Conservation (phyloP, 805 yeast genomes). For the Cephaloascus albidus region DNA sequence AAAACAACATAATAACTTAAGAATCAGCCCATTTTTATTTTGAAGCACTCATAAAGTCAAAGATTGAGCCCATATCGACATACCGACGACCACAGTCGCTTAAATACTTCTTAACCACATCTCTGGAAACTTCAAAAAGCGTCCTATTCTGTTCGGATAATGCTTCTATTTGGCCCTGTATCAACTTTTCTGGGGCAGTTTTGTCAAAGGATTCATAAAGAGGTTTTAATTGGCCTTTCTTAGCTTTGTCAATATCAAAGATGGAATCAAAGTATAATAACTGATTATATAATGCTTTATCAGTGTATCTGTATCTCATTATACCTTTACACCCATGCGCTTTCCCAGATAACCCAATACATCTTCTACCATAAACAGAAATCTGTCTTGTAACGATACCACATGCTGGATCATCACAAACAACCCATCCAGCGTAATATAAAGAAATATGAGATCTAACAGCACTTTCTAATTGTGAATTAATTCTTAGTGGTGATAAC, state of each 20-base stretch:
- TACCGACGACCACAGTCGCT: constrained; percentile 80
- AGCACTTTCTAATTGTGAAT: constrained; percentile 66
- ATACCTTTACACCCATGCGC: constrained; percentile 70
- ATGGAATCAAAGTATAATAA: constrained; percentile 67
- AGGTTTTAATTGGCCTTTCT: constrained; percentile 45
- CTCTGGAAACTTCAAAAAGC: constrained; percentile 40
- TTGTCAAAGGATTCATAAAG: constrained; percentile 28
- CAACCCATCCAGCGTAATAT: constrained; percentile 82
- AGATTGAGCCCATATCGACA: constrained; percentile 79
- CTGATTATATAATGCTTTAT: constrained; percentile 79
- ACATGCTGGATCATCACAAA: constrained; percentile 82
- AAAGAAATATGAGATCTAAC: constrained; percentile 60
- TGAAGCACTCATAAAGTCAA: constrained; percentile 54
- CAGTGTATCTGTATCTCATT: constrained; percentile 68
- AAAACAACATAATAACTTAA: too few species aligned
- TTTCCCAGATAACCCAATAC: constrained; percentile 57
- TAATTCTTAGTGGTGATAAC: constrained; percentile 45
- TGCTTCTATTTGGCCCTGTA: constrained; percentile 54
- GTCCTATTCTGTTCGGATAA: constrained; percentile 73
- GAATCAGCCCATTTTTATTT: too few species aligned
- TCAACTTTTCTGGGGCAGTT: constrained; percentile 20
- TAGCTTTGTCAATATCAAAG: constrained; percentile 77
- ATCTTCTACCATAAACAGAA: constrained; percentile 81
- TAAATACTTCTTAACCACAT: constrained; percentile 64
- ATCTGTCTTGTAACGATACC: constrained; percentile 74